Conservation (phyloP, 345 rosid genomes). For the Isatis tinctoria region DNA sequence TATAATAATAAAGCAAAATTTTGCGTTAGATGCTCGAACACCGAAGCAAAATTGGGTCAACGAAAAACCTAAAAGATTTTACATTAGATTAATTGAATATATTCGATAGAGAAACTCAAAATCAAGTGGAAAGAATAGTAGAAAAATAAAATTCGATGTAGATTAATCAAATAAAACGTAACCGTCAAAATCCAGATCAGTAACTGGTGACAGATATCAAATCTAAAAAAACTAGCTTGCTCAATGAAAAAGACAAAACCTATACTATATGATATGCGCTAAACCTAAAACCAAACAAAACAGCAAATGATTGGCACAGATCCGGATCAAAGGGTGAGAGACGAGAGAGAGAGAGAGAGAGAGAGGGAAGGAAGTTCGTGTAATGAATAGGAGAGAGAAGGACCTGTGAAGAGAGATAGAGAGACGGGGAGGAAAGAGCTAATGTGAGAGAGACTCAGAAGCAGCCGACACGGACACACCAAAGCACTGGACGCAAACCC, state of each 20-base stretch:
- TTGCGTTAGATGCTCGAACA: neutral
- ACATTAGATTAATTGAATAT: neutral
- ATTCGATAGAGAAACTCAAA: neutral
- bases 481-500: conserved; percentile 19
- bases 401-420: conserved; percentile 11
- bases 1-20: neutral
- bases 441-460: conserved; percentile 3
- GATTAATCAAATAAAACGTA: neutral
- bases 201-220: neutral
- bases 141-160: neutral
- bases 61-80: neutral
- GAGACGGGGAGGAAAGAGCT: neutral
- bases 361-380: too few species aligned
- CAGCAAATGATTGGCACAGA: neutral
- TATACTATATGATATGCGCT: neutral
- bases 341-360: too few species aligned
- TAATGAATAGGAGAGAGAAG: neutral
- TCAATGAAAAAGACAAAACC: neutral
- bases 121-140: neutral
- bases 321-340: neutral
- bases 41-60: neutral
- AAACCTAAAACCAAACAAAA: neutral
- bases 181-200: neutral
- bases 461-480: conserved; percentile 30
- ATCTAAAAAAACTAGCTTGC: neutral